phyloP scores from a whole-genome alignment of 164 flowering plant genomes.

The Vitis labrusca region DNA sequence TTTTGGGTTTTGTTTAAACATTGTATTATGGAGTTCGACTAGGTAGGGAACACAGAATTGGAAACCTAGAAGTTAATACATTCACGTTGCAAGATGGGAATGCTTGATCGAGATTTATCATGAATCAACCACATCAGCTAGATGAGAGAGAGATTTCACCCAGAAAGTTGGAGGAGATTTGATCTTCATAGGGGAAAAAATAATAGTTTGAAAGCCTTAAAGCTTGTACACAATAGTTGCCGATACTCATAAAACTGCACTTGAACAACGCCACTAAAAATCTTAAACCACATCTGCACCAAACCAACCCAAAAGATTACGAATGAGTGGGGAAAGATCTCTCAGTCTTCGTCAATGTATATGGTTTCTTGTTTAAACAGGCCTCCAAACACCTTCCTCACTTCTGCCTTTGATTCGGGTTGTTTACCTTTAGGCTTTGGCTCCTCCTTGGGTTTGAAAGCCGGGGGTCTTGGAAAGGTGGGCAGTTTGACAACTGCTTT shows the following conservation, averaged over 20 bases:
- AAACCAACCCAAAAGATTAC: not conserved
- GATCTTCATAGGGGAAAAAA: too few species aligned
- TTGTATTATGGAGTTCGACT: too few species aligned
- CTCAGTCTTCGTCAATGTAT: constrained; percentile 80
- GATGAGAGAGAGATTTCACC: too few species aligned
- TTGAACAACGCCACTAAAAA: not conserved
- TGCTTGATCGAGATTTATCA: too few species aligned
- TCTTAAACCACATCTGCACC: not conserved
- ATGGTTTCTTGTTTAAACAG: constrained; percentile 91
- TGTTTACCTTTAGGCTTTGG: constrained; percentile 19
- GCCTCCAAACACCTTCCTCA: constrained; percentile 87
- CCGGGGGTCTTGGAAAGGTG: constrained; percentile 1
- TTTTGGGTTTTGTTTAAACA: too few species aligned
- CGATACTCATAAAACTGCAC: not conserved
- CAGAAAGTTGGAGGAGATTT: too few species aligned
- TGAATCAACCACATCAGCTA: too few species aligned
- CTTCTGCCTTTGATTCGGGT: constrained; percentile 21
- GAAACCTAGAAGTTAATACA: too few species aligned
- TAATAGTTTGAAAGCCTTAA: too few species aligned
- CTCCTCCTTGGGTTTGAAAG: constrained; percentile 25
- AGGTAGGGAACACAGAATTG: too few species aligned
- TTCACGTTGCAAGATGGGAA: too few species aligned
- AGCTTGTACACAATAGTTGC: not conserved
- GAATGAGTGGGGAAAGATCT: not conserved
- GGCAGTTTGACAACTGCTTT: constrained; percentile 64